These are phyloP conservation scores for Perkinsus marinus DNA, from an alignment of 169 alveolate genomes.

Conservation along the genomic window DNA sequence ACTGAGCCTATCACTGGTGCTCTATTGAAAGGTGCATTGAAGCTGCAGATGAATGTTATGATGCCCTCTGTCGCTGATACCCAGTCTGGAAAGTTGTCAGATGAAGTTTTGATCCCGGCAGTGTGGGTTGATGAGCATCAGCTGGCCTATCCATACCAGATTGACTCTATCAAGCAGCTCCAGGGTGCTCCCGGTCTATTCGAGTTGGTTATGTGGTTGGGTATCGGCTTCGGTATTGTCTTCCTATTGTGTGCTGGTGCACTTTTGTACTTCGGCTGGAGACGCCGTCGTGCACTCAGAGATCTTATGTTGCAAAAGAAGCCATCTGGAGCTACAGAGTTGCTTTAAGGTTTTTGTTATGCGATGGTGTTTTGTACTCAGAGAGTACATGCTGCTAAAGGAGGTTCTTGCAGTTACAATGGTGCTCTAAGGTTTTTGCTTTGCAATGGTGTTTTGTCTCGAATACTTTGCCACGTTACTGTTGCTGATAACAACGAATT, in stretches of 20 bases:
- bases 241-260: neutral
- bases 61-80: neutral
- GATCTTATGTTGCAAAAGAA: neutral
- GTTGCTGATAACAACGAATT: neutral
- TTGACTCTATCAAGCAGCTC: neutral
- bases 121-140: neutral
- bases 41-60: neutral
- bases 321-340: neutral
- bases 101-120: neutral
- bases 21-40: neutral
- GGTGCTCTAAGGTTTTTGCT: no score
- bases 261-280: neutral
- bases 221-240: neutral
- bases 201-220: neutral
- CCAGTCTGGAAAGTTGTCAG: neutral
- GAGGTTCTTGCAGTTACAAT: no score
- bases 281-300: neutral
- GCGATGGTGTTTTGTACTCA: no score
- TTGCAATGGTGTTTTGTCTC: neutral
- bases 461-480: neutral
- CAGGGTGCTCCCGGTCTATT: neutral
- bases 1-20: neutral
- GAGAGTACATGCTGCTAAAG: no score
- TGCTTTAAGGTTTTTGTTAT: no score
- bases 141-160: neutral